Conservation (phyloP, 2,329 filamentous ascomycete genomes). For the Mycosphaerelloides madeirae region DNA sequence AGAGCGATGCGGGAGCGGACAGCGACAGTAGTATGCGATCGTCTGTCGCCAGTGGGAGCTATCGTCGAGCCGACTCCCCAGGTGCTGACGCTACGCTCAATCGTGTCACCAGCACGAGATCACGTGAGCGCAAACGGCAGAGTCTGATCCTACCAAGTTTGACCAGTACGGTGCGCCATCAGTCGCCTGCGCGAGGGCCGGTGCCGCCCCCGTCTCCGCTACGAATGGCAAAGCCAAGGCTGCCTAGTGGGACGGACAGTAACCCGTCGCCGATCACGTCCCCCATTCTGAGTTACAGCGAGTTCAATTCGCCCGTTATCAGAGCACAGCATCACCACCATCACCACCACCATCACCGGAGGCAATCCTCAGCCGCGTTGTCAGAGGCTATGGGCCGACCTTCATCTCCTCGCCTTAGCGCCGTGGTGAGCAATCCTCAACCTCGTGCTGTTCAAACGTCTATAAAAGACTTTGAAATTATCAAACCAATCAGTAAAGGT, state of each 20-base stretch:
- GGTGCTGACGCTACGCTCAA: conserved; percentile 77
- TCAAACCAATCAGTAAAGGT: conserved; percentile 98
- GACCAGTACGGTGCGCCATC: conserved; percentile 69
- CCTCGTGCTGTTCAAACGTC: conserved; percentile 86
- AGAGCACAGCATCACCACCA: conserved; percentile 46
- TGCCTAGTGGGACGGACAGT: conserved; percentile 57
- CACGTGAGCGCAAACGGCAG: conserved; percentile 76
- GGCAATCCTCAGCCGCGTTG: conserved; percentile 85
- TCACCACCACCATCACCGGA: conserved; percentile 66
- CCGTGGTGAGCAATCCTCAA: conserved; percentile 72
- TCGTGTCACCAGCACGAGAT: conserved; percentile 61
- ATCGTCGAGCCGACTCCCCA: conserved; percentile 76
- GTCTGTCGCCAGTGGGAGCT: conserved; percentile 56
- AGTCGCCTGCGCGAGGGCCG: conserved; percentile 76
- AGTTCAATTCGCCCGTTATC: conserved; percentile 71
- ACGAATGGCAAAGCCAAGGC: conserved; percentile 75
- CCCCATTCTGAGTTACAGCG: conserved; percentile 75
- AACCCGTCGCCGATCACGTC: conserved; percentile 83
- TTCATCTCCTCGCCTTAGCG: conserved; percentile 74
- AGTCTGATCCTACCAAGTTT: conserved; percentile 75
- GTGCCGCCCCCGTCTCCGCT: conserved; percentile 70
- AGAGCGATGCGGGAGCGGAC: conserved; percentile 76
- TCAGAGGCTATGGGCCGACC: conserved; percentile 62
- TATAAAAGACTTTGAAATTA: conserved; percentile 98
- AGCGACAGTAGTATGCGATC: conserved; percentile 88